Conservation (phyloP, 441 rosid species). For the Metrosideros polymorpha region DNA sequence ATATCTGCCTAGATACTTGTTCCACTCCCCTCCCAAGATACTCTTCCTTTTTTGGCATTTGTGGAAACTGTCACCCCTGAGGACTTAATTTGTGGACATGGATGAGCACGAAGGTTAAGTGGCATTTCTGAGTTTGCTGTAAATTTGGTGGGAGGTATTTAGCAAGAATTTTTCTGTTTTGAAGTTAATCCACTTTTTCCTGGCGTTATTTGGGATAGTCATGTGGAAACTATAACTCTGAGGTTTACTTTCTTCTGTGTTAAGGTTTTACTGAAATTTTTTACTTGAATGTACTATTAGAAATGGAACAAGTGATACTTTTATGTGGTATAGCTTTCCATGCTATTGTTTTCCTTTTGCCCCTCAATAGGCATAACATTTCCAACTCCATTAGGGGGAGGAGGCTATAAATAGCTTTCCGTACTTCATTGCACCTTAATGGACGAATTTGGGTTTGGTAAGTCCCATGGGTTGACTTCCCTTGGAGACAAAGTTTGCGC, state of each 20-base stretch:
- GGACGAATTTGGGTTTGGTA: neutral
- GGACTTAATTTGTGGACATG: neutral
- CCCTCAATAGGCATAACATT: fast-evolving
- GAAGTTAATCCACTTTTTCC: neutral
- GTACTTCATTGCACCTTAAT: neutral
- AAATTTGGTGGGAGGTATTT: neutral
- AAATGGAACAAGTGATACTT: neutral
- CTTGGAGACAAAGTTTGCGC: neutral
- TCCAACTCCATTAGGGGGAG: neutral
- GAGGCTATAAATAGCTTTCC: neutral
- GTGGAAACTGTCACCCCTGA: neutral
- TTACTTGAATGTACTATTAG: neutral
- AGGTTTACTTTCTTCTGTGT: neutral
- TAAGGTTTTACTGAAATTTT: neutral
- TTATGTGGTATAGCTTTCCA: neutral
- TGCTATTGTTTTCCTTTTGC: neutral
- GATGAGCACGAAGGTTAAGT: neutral
- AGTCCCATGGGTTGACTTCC: neutral
- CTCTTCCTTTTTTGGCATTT: neutral
- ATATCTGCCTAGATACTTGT: neutral
- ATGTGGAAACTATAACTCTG: fast-evolving
- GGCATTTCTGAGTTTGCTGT: neutral
- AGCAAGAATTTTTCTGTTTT: neutral
- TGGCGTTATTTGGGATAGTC: neutral
- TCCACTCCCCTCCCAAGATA: neutral